Conservation (phyloP, 805 yeast species). For the Saturnispora bothae region DNA sequence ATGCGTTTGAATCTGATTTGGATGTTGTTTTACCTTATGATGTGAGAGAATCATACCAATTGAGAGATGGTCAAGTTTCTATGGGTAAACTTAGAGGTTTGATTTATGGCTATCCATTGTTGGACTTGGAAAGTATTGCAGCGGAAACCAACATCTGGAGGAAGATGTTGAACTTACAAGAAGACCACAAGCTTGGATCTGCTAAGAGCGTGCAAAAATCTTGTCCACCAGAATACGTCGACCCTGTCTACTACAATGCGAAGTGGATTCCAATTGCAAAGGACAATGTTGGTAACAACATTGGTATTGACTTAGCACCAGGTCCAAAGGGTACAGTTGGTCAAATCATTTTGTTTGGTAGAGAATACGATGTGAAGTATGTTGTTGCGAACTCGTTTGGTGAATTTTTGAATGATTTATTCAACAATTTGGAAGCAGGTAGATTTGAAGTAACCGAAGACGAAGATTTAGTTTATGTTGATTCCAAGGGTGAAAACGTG, state of each 20-base stretch:
- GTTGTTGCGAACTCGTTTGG: constrained; percentile 86
- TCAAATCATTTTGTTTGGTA: constrained; percentile 85
- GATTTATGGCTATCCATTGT: constrained; percentile 66
- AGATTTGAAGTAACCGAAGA: constrained; percentile 60
- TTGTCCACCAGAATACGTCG: constrained; percentile 67
- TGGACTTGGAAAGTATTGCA: constrained; percentile 72
- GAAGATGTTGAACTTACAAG: constrained; percentile 34
- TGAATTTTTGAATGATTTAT: constrained; percentile 70
- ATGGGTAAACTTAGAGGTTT: constrained; percentile 70
- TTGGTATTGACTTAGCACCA: constrained; percentile 81
- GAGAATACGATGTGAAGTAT: constrained; percentile 86
- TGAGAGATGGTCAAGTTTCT: constrained; percentile 87
- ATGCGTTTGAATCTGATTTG: constrained; percentile 76
- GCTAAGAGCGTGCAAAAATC: constrained; percentile 36
- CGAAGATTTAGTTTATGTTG: constrained; percentile 41
- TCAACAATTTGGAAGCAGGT: constrained; percentile 80
- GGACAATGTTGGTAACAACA: constrained; percentile 83
- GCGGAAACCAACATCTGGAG: constrained; percentile 84
- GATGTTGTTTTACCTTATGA: constrained; percentile 67
- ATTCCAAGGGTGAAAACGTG: constrained; percentile 30
- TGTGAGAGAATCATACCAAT: constrained; percentile 64
- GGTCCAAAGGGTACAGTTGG: constrained; percentile 76
- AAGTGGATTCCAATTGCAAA: constrained; percentile 88
- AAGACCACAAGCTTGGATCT: constrained; percentile 14
- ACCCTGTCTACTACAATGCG: constrained; percentile 74